These are phyloP conservation scores for Colletotrichum plurivorum DNA, from an alignment of 2,329 filamentous ascomycete species.

Conservation along the genomic window DNA sequence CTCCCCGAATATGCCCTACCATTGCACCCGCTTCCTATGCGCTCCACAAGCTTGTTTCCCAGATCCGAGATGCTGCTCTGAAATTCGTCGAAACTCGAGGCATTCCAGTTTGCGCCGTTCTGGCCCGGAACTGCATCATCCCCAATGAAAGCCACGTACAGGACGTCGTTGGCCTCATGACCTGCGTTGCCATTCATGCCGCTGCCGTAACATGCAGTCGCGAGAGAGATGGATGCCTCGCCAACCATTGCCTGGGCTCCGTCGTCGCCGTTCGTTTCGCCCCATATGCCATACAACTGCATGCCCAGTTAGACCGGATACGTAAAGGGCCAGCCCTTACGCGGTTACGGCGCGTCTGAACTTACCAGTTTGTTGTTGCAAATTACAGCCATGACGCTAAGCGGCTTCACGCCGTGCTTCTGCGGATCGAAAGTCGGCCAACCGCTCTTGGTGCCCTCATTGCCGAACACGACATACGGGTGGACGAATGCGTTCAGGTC, in stretches of 20 bases:
- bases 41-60: slow-evolving; percentile 66
- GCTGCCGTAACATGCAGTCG: slow-evolving; percentile 69
- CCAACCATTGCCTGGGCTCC: slow-evolving; percentile 63
- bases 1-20: background rate
- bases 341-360: background rate
- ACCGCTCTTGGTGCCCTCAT: slow-evolving; percentile 48
- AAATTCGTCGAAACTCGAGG: slow-evolving; percentile 63
- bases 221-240: slow-evolving; percentile 71
- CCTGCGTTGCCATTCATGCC: slow-evolving; percentile 68
- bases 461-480: slow-evolving; percentile 65
- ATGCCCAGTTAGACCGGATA: background rate
- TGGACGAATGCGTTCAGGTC: slow-evolving; percentile 62
- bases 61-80: slow-evolving; percentile 65
- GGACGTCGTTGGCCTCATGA: slow-evolving; percentile 69
- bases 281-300: slow-evolving; percentile 70
- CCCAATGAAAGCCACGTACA: slow-evolving; percentile 74
- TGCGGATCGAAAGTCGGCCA: slow-evolving; percentile 53
- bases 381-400: slow-evolving; percentile 65
- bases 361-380: slow-evolving; percentile 58
- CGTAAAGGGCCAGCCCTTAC: too few relatives aligned
- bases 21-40: slow-evolving; percentile 44
- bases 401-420: slow-evolving; percentile 56
- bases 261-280: slow-evolving; percentile 71
- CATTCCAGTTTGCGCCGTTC: slow-evolving; percentile 68
- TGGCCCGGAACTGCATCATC: slow-evolving; percentile 69